Percentiles rank a stretch among this genome's conserved stretches.
Evolutionary conservation across 2,329 filamentous ascomycete genomes (phyloP).

Genomic region (Botrytis sinoallii): DNA sequence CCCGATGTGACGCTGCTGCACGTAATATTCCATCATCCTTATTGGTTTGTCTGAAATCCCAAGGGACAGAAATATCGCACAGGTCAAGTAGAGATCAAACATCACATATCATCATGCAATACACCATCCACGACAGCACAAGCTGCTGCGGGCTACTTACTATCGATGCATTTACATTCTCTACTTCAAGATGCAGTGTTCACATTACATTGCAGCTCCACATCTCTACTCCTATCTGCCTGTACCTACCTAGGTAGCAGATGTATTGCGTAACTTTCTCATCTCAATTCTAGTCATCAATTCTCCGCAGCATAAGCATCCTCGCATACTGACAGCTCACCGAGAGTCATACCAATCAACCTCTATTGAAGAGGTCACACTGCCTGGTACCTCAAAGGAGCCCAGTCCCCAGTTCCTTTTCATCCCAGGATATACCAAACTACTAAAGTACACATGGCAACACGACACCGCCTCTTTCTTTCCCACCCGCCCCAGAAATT

Average conservation of each 20-base stretch:
- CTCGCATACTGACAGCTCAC: constrained; percentile 19
- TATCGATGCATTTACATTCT: background rate
- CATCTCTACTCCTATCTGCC: background rate
- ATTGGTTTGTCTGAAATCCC: constrained; percentile 9
- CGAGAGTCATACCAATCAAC: constrained; percentile 13
- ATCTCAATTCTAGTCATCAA: constrained; percentile 18
- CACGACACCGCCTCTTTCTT: constrained; percentile 11
- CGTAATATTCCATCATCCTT: constrained; percentile 13
- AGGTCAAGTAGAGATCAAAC: constrained; percentile 16
- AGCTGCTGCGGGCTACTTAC: constrained; percentile 1
- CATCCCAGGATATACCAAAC: constrained; percentile 2
- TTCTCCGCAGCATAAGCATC: constrained; percentile 16
- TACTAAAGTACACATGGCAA: constrained; percentile 11
- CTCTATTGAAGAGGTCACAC: background rate
- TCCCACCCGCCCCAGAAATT: constrained; percentile 8
- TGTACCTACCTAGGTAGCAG: background rate
- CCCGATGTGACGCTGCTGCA: constrained; percentile 18
- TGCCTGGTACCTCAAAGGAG: background rate
- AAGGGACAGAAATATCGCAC: constrained; percentile 8
- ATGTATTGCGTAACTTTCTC: background rate
- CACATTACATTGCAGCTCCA: background rate
- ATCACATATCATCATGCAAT: constrained; percentile 4
- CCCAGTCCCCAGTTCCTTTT: background rate
- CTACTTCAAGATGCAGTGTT: background rate
- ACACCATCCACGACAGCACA: background rate